These are phyloP conservation scores for Zymoseptoria pseudotritici DNA, from an alignment of 2,329 filamentous ascomycete genomes.

Conservation along the genomic window DNA sequence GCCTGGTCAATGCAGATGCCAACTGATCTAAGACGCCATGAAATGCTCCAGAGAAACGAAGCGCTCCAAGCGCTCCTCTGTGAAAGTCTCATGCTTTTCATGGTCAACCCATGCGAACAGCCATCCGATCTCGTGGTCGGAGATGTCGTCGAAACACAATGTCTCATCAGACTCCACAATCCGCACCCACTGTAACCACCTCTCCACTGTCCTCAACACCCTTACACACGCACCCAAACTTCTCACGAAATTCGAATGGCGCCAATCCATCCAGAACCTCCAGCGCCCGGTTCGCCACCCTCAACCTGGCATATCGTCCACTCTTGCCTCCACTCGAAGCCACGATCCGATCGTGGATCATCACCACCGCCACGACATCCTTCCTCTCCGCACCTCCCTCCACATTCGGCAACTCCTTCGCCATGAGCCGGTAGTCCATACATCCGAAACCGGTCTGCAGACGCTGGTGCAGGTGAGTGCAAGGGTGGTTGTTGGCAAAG, in stretches of 20 bases:
- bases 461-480: slow-evolving; percentile 59
- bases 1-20: neutral
- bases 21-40: neutral
- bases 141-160: neutral
- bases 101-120: neutral
- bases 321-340: slow-evolving; percentile 54
- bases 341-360: slow-evolving; percentile 67
- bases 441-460: slow-evolving; percentile 62
- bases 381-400: slow-evolving; percentile 34
- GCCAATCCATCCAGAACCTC: slow-evolving; percentile 43
- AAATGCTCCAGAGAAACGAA: neutral
- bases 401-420: slow-evolving; percentile 44
- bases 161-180: neutral
- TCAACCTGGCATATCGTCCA: slow-evolving; percentile 64
- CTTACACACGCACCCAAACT: slow-evolving; percentile 58
- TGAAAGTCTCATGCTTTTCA: neutral
- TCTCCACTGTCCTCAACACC: slow-evolving; percentile 4
- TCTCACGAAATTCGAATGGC: slow-evolving; percentile 51
- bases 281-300: slow-evolving; percentile 55
- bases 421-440: slow-evolving; percentile 49
- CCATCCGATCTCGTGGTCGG: neutral
- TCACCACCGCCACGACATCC: slow-evolving; percentile 59
- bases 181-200: neutral
- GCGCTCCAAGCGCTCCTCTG: too few relatives aligned
- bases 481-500: slow-evolving; percentile 77